Base-by-base conservation (phyloP, 1,284 basidiomycete genomes). In the Microbotryum violaceum region DNA sequence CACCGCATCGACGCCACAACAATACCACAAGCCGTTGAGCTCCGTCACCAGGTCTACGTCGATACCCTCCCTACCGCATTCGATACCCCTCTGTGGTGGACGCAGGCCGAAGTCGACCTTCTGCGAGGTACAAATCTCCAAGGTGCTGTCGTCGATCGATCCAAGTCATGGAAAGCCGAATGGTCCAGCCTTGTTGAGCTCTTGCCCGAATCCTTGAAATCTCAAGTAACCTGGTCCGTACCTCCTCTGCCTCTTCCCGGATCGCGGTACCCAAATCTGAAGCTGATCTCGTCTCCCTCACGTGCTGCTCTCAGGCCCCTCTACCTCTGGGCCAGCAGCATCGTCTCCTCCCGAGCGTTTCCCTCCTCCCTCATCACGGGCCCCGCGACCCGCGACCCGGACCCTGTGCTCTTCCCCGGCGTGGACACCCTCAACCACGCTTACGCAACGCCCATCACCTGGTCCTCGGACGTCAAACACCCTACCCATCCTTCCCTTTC, bases 311-410 rank as follows among this genome's bases (percentile, higher is more conserved):
- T 12, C 52, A 66, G 65, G 65, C 27, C 60, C 31, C 49, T 54
- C 27, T 66, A 54, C 46, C 52, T 64, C n/a, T 59, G 52, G 50
- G 50, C 57, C 4, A 54, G 25, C 21, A 53, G 51, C n/a, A 59
- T 88, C 63, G 85, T 83, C 18, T 90, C 87, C 0, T 92, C 91
- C 2, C 82, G 91, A 50, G 87, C 90, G 0, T 94, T 94, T 72
- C 89, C 90, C 0, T 92, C 89, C 0, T 83, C 84, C 2, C 76
- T 94, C 14, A 79, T 94, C 29, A 42, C 37, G 14, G 37, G 37
- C 5, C 37, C 37, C 16, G 5, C 37, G 14, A 42, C 37, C 37
- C 37, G 14, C 37, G 83, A 82, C 6, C 69, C 58, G 64, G 57
- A 70, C 69, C 89, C 89, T 0, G 80, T 94, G 9, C 82, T 94